Evolutionary conservation across 176 grass and related monocot genomes (phyloP).

Genomic region (Oryza nivara): DNA sequence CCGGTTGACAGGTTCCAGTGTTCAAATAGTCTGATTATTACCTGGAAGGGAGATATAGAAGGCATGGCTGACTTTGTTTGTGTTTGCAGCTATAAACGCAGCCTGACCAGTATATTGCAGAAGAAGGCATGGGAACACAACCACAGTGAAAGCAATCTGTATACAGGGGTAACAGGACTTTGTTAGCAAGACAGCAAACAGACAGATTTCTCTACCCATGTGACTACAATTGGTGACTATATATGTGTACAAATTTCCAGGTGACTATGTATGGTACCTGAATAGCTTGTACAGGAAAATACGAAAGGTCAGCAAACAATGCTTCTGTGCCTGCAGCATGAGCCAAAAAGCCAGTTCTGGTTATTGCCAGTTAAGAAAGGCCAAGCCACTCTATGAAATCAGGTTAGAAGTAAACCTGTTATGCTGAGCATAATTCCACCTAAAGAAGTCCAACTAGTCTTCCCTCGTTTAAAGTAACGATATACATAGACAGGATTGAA

Average conservation of each 20-base stretch:
- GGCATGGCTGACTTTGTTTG: conserved; percentile 24
- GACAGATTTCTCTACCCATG: not conserved
- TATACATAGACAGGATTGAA: conserved; percentile 76
- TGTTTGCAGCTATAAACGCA: conserved; percentile 65
- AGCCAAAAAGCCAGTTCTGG: conserved; percentile 2
- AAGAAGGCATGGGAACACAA: conserved; percentile 89
- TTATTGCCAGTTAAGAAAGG: not conserved
- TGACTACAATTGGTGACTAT: not conserved
- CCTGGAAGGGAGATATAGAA: conserved; percentile 87
- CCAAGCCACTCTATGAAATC: not conserved
- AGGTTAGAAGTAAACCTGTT: conserved; percentile 56
- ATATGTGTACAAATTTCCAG: not conserved
- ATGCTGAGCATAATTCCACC: conserved; percentile 95
- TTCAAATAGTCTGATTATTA: conserved; percentile 24
- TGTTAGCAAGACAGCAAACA: conserved; percentile 14
- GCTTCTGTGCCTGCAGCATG: conserved; percentile 81
- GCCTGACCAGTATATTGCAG: conserved; percentile 93
- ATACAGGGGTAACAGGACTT: not conserved
- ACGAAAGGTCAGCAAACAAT: conserved; percentile 83
- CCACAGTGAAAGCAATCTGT: conserved; percentile 80
- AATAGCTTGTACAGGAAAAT: conserved; percentile 82
- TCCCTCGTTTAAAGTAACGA: conserved; percentile 65
- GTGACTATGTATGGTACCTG: conserved; percentile 47
- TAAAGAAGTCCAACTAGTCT: conserved; percentile 69
- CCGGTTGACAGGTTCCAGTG: not conserved